Base-by-base conservation (phyloP, 371 early-diverging fungal species). In the Mucor racemosus region DNA sequence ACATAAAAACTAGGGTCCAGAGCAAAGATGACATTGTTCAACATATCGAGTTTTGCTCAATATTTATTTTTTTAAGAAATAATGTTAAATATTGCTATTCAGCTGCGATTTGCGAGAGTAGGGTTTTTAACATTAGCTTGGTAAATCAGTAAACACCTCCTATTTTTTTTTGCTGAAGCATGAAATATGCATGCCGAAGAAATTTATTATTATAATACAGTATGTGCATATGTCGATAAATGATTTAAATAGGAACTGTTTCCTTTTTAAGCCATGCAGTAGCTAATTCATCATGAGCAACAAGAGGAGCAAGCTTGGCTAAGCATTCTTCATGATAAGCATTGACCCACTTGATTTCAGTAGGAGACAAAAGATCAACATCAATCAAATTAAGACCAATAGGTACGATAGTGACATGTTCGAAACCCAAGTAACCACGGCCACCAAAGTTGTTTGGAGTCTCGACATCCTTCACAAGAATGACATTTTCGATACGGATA, bases 401-500 rank as follows among this genome's bases (percentile, higher is more conserved):
- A 21, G 95, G 97, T 2, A 87, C 92, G 66, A 95, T 69, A 8
- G 98, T 98, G 7, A 97, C 90, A 61, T 92, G 91, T 77, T 98
- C 97, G 78, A 98, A 97, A 0, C 90, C 93, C 53, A 93, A 84
- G 67, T 89, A 97, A 4, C 88, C 90, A 31, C 82, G 76, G 33
- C 89, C 91, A 36, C 94, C 94, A 86, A 96, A 97, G 77, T 91
- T 89, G 74, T 92, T 74, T 54, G 84, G 77, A 2, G 95, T 92
- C 0, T 88, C 80, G 1, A 75, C 85, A 58, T 88, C 81, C 48
- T 87, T 89, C 21, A 93, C 91, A 39, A 91, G 59, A 70, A 81
- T 86, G 42, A 97, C 88, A 75, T 98, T 98, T 79, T 99, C 99
- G 71, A 99, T 98, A 77, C 99, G 95, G 62, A 99, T 97, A 62